Percentiles rank a stretch among this genome's conserved stretches.
Evolutionary conservation across 1,139 yeast genomes (phyloP).

Genomic region (Diutina rugosa): DNA sequence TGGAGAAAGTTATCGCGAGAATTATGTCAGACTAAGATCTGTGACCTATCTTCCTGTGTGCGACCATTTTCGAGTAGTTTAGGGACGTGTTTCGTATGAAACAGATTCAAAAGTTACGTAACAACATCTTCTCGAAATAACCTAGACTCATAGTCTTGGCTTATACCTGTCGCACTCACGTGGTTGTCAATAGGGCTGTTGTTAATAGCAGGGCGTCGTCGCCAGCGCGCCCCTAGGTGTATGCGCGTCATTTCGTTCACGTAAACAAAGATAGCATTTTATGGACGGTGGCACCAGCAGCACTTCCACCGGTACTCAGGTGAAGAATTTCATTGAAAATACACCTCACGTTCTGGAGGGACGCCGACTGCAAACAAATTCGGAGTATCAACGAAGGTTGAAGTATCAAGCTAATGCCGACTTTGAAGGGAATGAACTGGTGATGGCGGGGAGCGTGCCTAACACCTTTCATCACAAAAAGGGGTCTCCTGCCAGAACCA

Average conservation of each 20-base stretch:
- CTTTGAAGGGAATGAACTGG: conserved; percentile 14
- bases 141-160: too few relatives aligned
- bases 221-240: neutral
- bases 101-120: too few relatives aligned
- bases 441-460: conserved; percentile 24
- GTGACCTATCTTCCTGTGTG: too few relatives aligned
- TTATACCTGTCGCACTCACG: too few relatives aligned
- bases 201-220: neutral
- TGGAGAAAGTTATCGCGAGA: too few relatives aligned
- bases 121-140: too few relatives aligned
- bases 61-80: too few relatives aligned
- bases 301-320: neutral
- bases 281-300: neutral
- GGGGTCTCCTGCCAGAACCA: conserved; percentile 33
- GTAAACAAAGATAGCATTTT: neutral
- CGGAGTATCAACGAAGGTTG: conserved; percentile 19
- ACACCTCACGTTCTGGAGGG: neutral
- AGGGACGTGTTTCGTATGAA: too few relatives aligned
- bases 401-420: conserved; percentile 22
- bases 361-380: neutral
- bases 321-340: neutral
- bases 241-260: neutral
- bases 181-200: too few relatives aligned
- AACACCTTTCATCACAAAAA: conserved; percentile 34
- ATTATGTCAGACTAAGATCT: too few relatives aligned